Conservation (phyloP, 2,329 filamentous ascomycete species). For the Colletotrichum echinochloae region DNA sequence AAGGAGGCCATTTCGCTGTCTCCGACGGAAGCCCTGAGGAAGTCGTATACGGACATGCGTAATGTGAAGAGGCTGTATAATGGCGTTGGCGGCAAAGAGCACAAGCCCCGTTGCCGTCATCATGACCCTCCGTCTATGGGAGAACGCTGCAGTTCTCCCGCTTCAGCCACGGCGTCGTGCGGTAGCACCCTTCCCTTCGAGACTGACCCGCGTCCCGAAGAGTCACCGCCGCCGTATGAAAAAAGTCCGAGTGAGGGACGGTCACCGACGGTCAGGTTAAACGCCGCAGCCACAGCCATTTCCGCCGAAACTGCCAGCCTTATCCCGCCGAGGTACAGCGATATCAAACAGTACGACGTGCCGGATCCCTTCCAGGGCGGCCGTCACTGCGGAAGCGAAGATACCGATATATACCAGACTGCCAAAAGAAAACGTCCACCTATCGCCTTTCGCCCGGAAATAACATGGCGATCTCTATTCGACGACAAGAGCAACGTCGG, state of each 20-base stretch:
- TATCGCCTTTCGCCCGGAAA: too few species aligned
- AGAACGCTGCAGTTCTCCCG: constrained; percentile 2
- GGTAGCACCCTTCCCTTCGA: constrained; percentile 23
- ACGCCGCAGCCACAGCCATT: neutral
- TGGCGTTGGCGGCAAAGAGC: constrained; percentile 8
- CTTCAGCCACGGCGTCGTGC: neutral
- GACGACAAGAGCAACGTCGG: too few species aligned
- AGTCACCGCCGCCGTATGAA: too few species aligned
- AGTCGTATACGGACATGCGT: constrained; percentile 4
- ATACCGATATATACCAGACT: too few species aligned
- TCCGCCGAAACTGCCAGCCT: neutral
- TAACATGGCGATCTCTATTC: too few species aligned
- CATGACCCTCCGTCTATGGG: neutral
- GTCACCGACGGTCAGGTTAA: too few species aligned
- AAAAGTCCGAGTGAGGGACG: too few species aligned
- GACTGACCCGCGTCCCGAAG: neutral
- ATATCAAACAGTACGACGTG: neutral
- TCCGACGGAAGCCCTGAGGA: neutral
- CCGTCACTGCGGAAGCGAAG: too few species aligned
- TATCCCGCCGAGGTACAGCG: neutral
- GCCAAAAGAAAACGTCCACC: too few species aligned
- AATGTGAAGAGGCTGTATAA: constrained; percentile 11
- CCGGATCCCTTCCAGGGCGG: too few species aligned
- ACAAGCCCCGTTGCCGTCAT: neutral
- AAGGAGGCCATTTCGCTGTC: neutral